Evolutionary conservation across 176 grass and related monocot genomes (phyloP).

Genomic region (barley (Hordeum vulgare)): MorexV3_pseudomolecules_assembly NC_058520.1:439604158-439604657

Average conservation of each 20-base stretch:
- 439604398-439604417: background rate
- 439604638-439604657: background rate
- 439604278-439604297: background rate
- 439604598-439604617: background rate
- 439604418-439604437: background rate
- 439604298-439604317: conserved; percentile 28
- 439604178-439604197: conserved; percentile 23
- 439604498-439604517: conserved; percentile 20
- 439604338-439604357: background rate
- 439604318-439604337: background rate
- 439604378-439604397: conserved; percentile 1
- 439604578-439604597: background rate
- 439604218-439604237: background rate
- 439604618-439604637: background rate
- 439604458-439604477: background rate
- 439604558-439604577: background rate
- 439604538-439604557: background rate
- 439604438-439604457: conserved; percentile 22
- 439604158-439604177: conserved; percentile 16
- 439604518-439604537: conserved; percentile 3
- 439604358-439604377: background rate
- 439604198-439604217: background rate
- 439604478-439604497: conserved; percentile 1
- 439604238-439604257: background rate
- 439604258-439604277: background rate